Evolutionary conservation across 1,139 yeast genomes (phyloP), one percentile per base, ranked within the genome.

Genomic region (Blastobotrys elegans): DNA sequence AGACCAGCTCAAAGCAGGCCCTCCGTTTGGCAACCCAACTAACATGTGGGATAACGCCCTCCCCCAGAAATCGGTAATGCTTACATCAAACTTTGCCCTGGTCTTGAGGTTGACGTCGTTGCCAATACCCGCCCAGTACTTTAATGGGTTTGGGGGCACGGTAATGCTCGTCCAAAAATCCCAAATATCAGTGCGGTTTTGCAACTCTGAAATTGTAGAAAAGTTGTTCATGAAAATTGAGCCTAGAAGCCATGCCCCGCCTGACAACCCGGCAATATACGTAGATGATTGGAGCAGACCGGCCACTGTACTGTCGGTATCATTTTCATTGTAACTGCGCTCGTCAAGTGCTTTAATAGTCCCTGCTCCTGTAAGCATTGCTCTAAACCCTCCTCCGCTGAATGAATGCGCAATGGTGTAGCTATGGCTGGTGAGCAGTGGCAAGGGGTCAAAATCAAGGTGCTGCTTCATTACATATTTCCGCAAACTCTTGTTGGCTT

Each of bases 31-130:
- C 37, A 68, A 65, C 38, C 70, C 69, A 50, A 86, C 79, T 63
- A 82, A 79, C 63, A 83, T 88, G 56, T 81, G 76, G 0, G 90
- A 76, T 46, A 89, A 71, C 1, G 87, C 84, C 60, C 95, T 73
- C n/a, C 94, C 95, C 95, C 95, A 87, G 47, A 84, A 75, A 68
- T 87, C 96, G 13, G 95, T 84, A 47, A 87, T 56, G 7, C 87
- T 76, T 21, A 79, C 68, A 17, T 80, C 79, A 61, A 73, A 86
- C 0, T 95, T 95, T 1, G 92, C 90, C 30, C 76, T 68, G 49
- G 70, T 68, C 60, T 87, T 87, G 24, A 59, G 76, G 13, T 70
- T 67, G 14, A 82, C 65, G 44, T 79, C 81, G 43, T 72, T 71
- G 41, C 66, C 58, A 11, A 48, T 33, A 5, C 24, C 33, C 18